phyloP scores from a whole-genome alignment of 176 grass and related monocot genomes.

The Ampelocalamus luodianensis region DNA sequence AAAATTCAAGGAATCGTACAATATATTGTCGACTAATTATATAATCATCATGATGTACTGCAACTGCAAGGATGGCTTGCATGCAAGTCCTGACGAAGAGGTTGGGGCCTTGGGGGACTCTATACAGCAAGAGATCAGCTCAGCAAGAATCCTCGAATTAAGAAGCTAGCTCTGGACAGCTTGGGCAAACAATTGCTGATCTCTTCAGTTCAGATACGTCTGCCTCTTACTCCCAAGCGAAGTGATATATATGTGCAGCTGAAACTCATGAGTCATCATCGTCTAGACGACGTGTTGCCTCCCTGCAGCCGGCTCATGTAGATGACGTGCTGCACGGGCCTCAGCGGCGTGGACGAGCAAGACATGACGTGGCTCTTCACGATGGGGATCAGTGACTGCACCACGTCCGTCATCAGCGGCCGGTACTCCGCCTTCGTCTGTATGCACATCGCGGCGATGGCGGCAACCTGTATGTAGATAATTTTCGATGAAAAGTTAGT shows the following conservation, averaged over 20 bases:
- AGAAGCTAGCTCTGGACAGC: background rate
- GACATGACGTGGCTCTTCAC: slow-evolving; percentile 56
- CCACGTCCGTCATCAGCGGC: slow-evolving; percentile 96
- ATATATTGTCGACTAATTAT: background rate
- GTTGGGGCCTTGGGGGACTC: background rate
- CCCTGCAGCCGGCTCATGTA: slow-evolving; percentile 11
- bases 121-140: background rate
- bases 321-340: slow-evolving; percentile 45
- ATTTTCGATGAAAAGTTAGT: background rate
- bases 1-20: background rate
- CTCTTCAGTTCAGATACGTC: background rate
- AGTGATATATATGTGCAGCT: background rate
- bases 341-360: slow-evolving; percentile 61
- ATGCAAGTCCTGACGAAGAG: background rate
- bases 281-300: background rate
- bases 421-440: slow-evolving; percentile 94
- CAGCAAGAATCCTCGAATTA: background rate
- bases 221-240: background rate
- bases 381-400: slow-evolving; percentile 95
- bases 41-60: background rate
- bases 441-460: slow-evolving; percentile 91
- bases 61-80: slow-evolving; percentile 18
- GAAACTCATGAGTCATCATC: background rate
- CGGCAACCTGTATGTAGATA: slow-evolving; percentile 64
- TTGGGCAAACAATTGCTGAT: background rate